Conservation (phyloP, 139 green algal species). For the Chlamydomonas sp. region DNA sequence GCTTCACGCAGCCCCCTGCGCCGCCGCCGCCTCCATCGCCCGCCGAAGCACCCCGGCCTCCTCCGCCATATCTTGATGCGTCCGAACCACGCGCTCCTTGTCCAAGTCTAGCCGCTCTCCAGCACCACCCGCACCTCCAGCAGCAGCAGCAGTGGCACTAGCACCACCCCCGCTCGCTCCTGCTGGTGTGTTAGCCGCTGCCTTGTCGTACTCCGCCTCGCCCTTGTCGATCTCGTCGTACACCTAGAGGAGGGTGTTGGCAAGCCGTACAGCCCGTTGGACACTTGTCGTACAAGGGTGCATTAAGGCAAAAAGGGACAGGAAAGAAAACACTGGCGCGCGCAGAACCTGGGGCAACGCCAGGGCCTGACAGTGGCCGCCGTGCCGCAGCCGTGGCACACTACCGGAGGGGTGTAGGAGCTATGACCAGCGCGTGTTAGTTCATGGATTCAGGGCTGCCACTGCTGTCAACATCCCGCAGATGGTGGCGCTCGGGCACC, state of each 20-base stretch:
- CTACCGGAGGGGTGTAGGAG: no score
- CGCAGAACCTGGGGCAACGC: no score
- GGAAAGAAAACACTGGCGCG: no score
- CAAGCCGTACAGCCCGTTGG: neutral
- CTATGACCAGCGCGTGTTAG: no score
- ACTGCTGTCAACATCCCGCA: no score
- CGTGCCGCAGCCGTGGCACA: no score
- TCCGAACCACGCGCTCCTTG: constrained; percentile 74
- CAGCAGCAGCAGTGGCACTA: neutral
- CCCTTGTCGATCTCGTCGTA: constrained; percentile 61
- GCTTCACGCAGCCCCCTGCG: neutral
- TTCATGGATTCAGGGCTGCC: no score
- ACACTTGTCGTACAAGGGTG: no score
- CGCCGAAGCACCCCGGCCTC: constrained; percentile 75
- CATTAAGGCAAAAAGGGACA: no score
- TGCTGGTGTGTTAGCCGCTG: neutral
- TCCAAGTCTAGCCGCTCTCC: constrained; percentile 81
- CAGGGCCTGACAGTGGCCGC: no score
- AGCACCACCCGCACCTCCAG: neutral
- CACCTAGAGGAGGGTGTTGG: constrained; percentile 37
- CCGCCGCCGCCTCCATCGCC: constrained; percentile 45
- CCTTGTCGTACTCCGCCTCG: neutral
- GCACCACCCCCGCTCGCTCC: neutral
- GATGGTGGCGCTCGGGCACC: no score
- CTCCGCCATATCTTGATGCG: constrained; percentile 82